Base-by-base conservation (phyloP, 2,329 filamentous ascomycete genomes). In the Orbilia quercus region DNA sequence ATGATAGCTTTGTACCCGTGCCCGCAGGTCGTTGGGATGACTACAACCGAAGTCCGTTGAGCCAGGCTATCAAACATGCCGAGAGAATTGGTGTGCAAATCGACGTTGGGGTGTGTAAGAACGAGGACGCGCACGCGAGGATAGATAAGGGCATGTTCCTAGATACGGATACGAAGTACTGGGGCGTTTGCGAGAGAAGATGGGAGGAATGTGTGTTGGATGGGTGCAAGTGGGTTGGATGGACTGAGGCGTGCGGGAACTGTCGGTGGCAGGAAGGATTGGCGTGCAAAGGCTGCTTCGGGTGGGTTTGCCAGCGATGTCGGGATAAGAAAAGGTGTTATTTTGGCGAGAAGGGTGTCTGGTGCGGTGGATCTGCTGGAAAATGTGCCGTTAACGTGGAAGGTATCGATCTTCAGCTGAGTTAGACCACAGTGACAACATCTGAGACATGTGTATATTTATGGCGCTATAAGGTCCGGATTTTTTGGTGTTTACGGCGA, bases 281-380 rank as follows among this genome's bases (percentile, higher is more conserved):
- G 53, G 59, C 59, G 48, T 73, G 69, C 16, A 59, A 44, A n/a
- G 60, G 69, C 7, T 73, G 69, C 28, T 73, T 47, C 47, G 60
- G 60, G 0, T 73, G 69, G 69, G 60, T 73, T n/a, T 73, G 69
- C 54, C 20, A 55, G n/a, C 59, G 45, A 7, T 73, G 69, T 40
- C 23, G 47, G 7, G 44, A 12, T 4, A 60, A 60, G 36, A 54
- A 54, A n/a, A 57, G 18, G 36, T 22, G 28, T 5, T 45, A 55
- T 14, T 66, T 48, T 22, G 60, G 60, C 1, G 28, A 47, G 16
- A 54, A 48, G 7, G 60, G 54, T 0, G 18, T 60, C 7, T 73
- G 69, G 69, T 73, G 69, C 25, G 60, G 60, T 20, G 47, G 45
- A 11, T 20, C 28, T 14, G 54, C 22, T 1, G 40, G 38, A 9